phyloP scores from a whole-genome alignment of 75 land plant species.

The Gnetum montanum region DNA sequence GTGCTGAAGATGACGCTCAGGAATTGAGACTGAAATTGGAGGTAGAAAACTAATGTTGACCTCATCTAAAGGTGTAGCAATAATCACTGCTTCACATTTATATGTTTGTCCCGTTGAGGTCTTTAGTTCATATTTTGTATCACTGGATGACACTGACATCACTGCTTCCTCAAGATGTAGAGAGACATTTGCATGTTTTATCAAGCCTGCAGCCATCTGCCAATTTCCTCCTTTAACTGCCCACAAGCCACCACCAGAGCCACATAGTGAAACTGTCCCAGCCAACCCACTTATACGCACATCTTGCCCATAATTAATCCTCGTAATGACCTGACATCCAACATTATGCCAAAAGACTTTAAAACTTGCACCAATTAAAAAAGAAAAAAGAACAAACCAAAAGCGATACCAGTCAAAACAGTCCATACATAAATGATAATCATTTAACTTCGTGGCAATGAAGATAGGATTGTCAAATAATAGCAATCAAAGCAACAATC shows the following conservation, averaged over 20 bases:
- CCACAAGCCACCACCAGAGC: conserved; percentile 87
- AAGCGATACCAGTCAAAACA: background rate
- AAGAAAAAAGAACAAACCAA: background rate
- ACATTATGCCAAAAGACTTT: conserved; percentile 19
- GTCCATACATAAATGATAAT: background rate
- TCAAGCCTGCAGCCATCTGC: conserved; percentile 87
- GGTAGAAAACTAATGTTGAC: conserved; percentile 60
- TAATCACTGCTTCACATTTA: conserved; percentile 56
- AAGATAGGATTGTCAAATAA: too few species aligned
- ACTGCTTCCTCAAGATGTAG: conserved; percentile 58
- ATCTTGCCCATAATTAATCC: conserved; percentile 96
- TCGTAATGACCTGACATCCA: conserved; percentile 88
- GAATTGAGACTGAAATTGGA: conserved; percentile 45
- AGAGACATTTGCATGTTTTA: conserved; percentile 54
- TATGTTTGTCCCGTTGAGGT: conserved; percentile 40
- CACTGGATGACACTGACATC: conserved; percentile 36
- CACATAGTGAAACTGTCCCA: conserved; percentile 90
- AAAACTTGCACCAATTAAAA: background rate
- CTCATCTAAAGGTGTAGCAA: conserved; percentile 91
- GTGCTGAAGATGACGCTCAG: conserved; percentile 65
- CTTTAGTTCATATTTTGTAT: conserved; percentile 46
- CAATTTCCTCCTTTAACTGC: conserved; percentile 88
- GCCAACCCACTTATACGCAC: conserved; percentile 88
- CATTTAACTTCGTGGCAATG: background rate
- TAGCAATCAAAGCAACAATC: too few species aligned